Percentiles rank a stretch among this genome's conserved stretches.
Evolutionary conservation across 495 filamentous ascomycete genomes (phyloP).

Genomic region (Aspergillus wentii): DNA sequence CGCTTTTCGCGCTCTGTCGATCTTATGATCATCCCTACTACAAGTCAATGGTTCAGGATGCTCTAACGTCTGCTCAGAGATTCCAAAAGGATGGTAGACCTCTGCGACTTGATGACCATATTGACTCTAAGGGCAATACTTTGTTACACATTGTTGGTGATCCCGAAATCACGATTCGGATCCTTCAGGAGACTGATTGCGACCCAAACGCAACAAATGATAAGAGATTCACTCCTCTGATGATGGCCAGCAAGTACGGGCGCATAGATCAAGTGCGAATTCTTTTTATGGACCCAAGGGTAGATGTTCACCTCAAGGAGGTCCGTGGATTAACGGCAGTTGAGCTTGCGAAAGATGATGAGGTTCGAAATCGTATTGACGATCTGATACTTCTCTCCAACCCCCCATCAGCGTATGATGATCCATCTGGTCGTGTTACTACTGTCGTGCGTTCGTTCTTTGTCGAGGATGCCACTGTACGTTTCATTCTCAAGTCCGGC

Average conservation of each 20-base stretch:
- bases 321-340: conserved; percentile 88
- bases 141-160: conserved; percentile 91
- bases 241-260: conserved; percentile 99
- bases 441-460: conserved; percentile 96
- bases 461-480: conserved; percentile 91
- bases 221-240: conserved; percentile 89
- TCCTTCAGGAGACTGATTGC: conserved; percentile 78
- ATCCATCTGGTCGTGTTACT: conserved; percentile 75
- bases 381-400: conserved; percentile 83
- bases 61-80: conserved; percentile 65
- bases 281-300: conserved; percentile 79
- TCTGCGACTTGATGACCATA: conserved; percentile 87
- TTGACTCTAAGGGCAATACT: conserved; percentile 91
- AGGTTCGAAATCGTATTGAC: conserved; percentile 92
- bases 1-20: conserved; percentile 87
- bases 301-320: conserved; percentile 82
- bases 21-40: conserved; percentile 95
- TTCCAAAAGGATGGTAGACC: conserved; percentile 72
- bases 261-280: conserved; percentile 87
- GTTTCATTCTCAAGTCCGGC: conserved; percentile 91
- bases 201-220: conserved; percentile 96
- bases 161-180: conserved; percentile 64
- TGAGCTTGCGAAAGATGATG: conserved; percentile 96
- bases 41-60: conserved; percentile 74
- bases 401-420: conserved; percentile 35